These are phyloP conservation scores for Globisporangium paddicum DNA, from an alignment of 352 stramenopile genomes.

Conservation along the genomic window DNA sequence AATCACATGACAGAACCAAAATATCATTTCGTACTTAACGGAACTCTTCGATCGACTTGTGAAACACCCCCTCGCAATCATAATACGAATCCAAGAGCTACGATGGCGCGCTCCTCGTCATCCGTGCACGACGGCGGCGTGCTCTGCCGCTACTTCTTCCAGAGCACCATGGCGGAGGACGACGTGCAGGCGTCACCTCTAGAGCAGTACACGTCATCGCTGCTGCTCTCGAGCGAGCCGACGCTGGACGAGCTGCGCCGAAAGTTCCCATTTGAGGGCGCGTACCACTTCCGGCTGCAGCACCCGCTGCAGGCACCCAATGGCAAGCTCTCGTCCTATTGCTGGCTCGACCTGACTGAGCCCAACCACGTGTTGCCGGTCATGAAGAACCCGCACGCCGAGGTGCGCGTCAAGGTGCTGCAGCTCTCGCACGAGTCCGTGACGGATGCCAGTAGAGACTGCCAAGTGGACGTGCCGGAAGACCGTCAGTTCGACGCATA, in stretches of 20 bases:
- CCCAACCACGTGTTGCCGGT: conserved; percentile 37
- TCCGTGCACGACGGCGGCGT: conserved; percentile 25
- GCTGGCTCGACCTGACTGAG: conserved; percentile 74
- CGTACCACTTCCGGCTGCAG: conserved; percentile 78
- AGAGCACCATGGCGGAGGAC: conserved; percentile 60
- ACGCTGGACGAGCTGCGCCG: conserved; percentile 56
- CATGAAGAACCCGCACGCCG: conserved; percentile 13
- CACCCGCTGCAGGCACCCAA: conserved; percentile 14
- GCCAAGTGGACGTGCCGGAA: conserved; percentile 59
- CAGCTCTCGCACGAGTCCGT: conserved; percentile 36
- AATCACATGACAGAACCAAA: neutral
- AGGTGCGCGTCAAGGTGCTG: conserved; percentile 75
- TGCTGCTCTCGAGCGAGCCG: conserved; percentile 60
- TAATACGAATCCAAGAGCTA: neutral
- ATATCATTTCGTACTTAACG: neutral
- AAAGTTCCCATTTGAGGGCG: conserved; percentile 76
- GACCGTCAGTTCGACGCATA: conserved; percentile 59
- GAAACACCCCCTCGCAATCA: conserved; percentile 2
- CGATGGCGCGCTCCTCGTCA: conserved; percentile 9
- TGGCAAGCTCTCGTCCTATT: conserved; percentile 35
- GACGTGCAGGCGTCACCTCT: conserved; percentile 9
- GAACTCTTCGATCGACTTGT: neutral
- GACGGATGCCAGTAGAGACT: conserved; percentile 9
- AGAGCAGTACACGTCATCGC: conserved; percentile 49
- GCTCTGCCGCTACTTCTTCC: conserved; percentile 84